Base-by-base conservation (phyloP, 2,329 filamentous ascomycete species). In the Hypoxylon rubiginosum region DNA sequence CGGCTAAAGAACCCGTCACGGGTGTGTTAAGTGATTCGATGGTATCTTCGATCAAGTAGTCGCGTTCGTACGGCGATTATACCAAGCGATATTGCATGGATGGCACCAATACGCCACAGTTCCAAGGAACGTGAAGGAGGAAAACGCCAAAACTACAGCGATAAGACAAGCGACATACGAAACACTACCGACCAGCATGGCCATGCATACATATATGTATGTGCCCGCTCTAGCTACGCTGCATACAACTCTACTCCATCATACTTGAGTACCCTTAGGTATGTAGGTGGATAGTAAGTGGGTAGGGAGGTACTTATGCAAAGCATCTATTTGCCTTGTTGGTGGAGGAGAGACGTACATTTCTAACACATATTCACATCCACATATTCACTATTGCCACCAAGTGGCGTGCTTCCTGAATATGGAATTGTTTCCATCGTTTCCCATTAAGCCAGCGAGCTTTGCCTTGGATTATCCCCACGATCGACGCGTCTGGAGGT, bases 121-220 rank as follows among this genome's bases (percentile, higher is more conserved):
- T 53, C n/a, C 49, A 49, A 58, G 26, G 21, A 6, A 60, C 56
- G 19, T 19, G 43, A 53, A 58, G 51, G 28, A 46, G 48, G 36
- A 43, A 50, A 36, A 34, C 4, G 39, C n/a, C n/a, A n/a, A n/a
- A n/a, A 34, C 46, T 39, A 53, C 57, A 58, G 51, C 49, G 68
- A 72, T 70, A 71, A 72, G 52, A 62, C 54, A 69, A 61, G 66
- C 62, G 57, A 66, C 54, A 60, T 66, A 63, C 28, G 58, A 34
- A 62, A 53, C 54, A 64, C 54, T 64, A 67, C 69, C 49, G 57
- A 66, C 62, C 59, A 60, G 48, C 26, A 54, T 66, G 49, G 28
- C 13, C 19, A 54, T 66, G 60, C 58, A 69, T 69, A 55, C 49
- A 34, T 54, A 30, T 58, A 55, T 55, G 26, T 65, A 55, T 54